Base-by-base conservation (phyloP, 148 eudicot species). In the Nepenthes mirabilis region DNA sequence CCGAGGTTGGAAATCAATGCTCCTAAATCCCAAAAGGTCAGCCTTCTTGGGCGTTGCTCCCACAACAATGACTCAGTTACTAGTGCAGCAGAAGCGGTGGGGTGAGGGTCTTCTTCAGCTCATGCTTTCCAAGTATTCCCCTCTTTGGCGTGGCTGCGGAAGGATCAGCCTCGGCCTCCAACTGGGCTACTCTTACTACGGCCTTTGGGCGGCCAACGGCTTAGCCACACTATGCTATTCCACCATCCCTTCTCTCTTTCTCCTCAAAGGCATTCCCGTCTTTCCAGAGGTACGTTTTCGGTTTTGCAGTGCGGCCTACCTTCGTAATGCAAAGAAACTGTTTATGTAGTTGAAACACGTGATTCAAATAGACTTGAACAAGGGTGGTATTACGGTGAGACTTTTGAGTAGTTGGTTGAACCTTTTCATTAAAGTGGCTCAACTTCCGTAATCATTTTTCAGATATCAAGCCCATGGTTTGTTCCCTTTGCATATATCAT, bases 71-170 rank as follows among this genome's bases (percentile, higher is more conserved):
- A 78, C 57, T 57, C 90, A 82, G 52, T 40, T 77, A 48, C 62
- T 91, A 13, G 70, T 88, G 61, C 93, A 85, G 53, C 94, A 85
- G 45, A 88, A 83, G 68, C 79, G 98, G 71, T 91, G 98, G 98
- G 76, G 96, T 3, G 96, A 85, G 71, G 98, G 98, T 8, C 69
- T 85, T 34, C 60, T 91, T 1, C 86, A 78, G 61, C 77, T 91
- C 57, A 40, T 85, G 60, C 64, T 91, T 23, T 84, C 90, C 34
- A 70, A 69, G 65, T 68, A 88, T 56, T 79, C 83, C 63, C 96
- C 96, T 36, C 60, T 75, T 3, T 68, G 73, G 71, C 74, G 75
- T 64, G 98, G 96, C 2, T 66, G 62, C 33, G 81, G 79, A 23
- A 88, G 43, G 64, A 73, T 88, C 6, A 64, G 58, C 40, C 65